Evolutionary conservation across 2,329 filamentous ascomycete species (phyloP).

Genomic region (Rugonectria rugulosa): DNA sequence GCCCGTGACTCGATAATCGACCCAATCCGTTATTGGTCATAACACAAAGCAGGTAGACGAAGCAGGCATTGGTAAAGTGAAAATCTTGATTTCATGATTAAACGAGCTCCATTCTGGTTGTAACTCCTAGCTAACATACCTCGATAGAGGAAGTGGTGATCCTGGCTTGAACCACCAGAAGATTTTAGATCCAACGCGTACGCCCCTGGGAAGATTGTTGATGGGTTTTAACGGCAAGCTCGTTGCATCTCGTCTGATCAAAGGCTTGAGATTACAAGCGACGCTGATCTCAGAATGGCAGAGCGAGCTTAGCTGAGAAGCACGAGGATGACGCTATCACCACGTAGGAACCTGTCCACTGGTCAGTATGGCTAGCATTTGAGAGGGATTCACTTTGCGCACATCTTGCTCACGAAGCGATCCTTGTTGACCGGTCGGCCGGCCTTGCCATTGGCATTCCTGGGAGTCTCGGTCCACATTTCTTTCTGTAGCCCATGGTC

Average conservation of each 20-base stretch:
- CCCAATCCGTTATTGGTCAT: background rate
- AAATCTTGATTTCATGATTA: slow-evolving; percentile 10
- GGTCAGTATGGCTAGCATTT: background rate
- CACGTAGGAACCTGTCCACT: slow-evolving; percentile 11
- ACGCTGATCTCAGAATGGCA: background rate
- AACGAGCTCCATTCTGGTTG: slow-evolving; percentile 17
- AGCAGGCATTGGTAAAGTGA: background rate
- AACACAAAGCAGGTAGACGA: background rate
- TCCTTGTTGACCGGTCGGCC: slow-evolving; percentile 20
- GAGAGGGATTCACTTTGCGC: background rate
- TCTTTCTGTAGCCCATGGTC: slow-evolving; percentile 9
- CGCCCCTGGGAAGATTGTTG: slow-evolving; percentile 3
- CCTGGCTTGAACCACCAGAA: slow-evolving; percentile 2
- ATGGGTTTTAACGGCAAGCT: background rate
- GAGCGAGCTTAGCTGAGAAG: slow-evolving; percentile 9
- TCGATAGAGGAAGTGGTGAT: slow-evolving; percentile 15
- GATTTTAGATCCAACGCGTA: slow-evolving; percentile 6
- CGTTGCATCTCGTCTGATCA: background rate
- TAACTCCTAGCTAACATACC: slow-evolving; percentile 19
- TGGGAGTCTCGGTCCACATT: slow-evolving; percentile 19
- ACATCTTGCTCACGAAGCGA: slow-evolving; percentile 21
- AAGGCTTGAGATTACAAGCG: background rate
- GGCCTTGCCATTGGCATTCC: slow-evolving; percentile 14
- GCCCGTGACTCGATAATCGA: no score
- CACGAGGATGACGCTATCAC: slow-evolving; percentile 18